Evolutionary conservation across 2,329 filamentous ascomycete species (phyloP), one percentile per base, ranked within the genome.

Genomic region (Fusarium sp.): DNA sequence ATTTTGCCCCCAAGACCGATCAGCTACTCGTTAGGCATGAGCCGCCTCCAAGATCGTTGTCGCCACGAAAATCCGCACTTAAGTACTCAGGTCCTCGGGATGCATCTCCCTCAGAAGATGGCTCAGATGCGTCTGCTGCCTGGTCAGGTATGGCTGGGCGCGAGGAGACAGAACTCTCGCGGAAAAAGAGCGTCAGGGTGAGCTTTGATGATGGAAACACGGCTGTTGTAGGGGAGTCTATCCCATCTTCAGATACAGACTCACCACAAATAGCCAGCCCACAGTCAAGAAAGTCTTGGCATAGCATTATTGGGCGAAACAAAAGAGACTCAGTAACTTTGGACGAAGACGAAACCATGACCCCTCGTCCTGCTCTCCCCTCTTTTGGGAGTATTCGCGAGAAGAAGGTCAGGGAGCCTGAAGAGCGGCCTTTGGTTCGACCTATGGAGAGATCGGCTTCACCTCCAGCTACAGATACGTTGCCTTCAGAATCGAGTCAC

Each of bases 191-290:
- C 44, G 89, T 89, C 3, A 87, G 93, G 31, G 93, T 95, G 52
- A 98, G 94, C 82, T 98, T 95, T 79, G 92, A 94, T 72, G 92
- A 94, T 56, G 87, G 88, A 39, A 86, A 83, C n/a, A 88, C 86
- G 14, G 83, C 88, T 15, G 83, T 90, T 5, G 85, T 90, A 28
- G 88, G 87, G 12, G 85, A 90, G 58, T 81, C 86, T 15, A 82
- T 82, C 13, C 77, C 81, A 15, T 73, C 80, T 8, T 76, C 81
- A 5, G 81, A 84, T 49, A 74, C 80, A 3, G 85, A 85, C 13
- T 84, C 85, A 2, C 81, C 85, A 8, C 68, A 83, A 26, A 59
- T 82, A 5, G 70, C 82, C 80, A 76, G 75, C 60, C 62, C 78
- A 45, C 69, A 88, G 83, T 49, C 82, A 79, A 74, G 80, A 74